Base-by-base conservation (phyloP, 805 yeast genomes). In the Starmerella sirachaensis region DNA sequence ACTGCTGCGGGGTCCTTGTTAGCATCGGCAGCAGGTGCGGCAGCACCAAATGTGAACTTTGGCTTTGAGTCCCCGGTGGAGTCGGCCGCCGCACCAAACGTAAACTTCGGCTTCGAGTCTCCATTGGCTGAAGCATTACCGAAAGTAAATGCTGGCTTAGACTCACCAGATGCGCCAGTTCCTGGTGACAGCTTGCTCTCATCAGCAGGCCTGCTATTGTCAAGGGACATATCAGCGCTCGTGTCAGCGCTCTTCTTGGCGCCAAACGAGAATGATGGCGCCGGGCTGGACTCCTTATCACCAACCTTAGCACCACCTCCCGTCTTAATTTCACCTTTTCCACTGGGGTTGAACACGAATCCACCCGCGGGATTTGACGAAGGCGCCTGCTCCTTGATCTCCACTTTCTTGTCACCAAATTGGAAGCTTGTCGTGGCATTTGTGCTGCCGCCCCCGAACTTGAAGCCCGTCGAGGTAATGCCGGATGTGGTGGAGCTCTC, bases 221-320 rank as follows among this genome's bases (percentile, higher is more conserved):
- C n/a, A n/a, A n/a, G n/a, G n/a, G n/a, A n/a, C n/a, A n/a, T n/a
- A n/a, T n/a, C n/a, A n/a, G n/a, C n/a, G 28, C 24, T 14, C 24
- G 36, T 8, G 20, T 32, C 29, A 18, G 6, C 28, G 19, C 10
- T 13, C 9, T 24, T 31, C 31, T 20, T 16, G 9, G 17, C 18
- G 16, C 38, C 42, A 21, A 31, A 33, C 5, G 35, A 29, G 23
- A 37, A 37, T 22, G 27, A 27, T 18, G 45, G 33, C 33, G 31
- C 33, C 14, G 29, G 11, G 23, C 38, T 97, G 67, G 91, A 88
- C 60, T 88, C 97, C 94, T 84, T 82, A 43, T 88, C 84, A 61
- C 88, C 98, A 48, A 76, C 86, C 59, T 91, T 88, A 10, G 97
- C 94, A n/a, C n/a, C n/a, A n/a, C n/a, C n/a, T n/a, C n/a, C n/a